A percentile compares a stretch with the other conserved stretches of the same genome.
Conservation (phyloP, 495 filamentous ascomycete species). For the Talaromyces trachyspermus region DNA sequence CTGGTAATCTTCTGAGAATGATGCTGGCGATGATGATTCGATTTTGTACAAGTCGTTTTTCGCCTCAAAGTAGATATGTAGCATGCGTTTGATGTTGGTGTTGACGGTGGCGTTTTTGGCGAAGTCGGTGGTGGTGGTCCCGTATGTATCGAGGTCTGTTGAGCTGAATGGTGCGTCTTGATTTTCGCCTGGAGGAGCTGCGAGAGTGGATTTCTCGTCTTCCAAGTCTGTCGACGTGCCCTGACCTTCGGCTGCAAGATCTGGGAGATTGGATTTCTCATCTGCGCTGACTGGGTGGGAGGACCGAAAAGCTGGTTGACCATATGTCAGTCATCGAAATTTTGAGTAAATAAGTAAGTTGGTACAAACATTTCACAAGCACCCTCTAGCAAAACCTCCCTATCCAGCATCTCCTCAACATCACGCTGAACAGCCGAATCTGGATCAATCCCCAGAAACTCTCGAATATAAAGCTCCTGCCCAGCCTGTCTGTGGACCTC, state of each 20-base stretch:
- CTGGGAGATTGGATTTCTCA: not conserved
- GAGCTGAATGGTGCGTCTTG: not conserved
- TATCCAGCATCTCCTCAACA: conserved; percentile 10
- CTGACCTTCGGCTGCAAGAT: not conserved
- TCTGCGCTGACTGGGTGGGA: too few relatives aligned
- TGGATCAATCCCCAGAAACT: conserved; percentile 29
- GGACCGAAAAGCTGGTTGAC: not conserved
- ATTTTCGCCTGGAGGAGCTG: too few relatives aligned
- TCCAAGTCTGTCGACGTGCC: too few relatives aligned
- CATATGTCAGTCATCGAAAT: not conserved
- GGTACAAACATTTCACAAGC: conserved; percentile 14
- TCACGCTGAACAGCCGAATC: conserved; percentile 8
- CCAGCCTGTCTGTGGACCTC: conserved; percentile 19
- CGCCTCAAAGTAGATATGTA: conserved; percentile 29
- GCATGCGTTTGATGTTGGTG: conserved; percentile 21
- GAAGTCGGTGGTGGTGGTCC: not conserved
- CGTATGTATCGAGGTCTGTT: conserved; percentile 1
- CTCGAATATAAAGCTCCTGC: conserved; percentile 31
- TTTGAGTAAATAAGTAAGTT: not conserved
- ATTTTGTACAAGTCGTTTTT: conserved; percentile 29
- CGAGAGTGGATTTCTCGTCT: too few relatives aligned
- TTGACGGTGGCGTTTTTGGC: conserved; percentile 1
- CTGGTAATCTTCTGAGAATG: conserved; percentile 14
- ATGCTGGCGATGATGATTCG: too few relatives aligned
- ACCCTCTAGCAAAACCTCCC: conserved; percentile 12